Percentiles rank a stretch among this genome's conserved stretches.
Evolutionary conservation across 352 stramenopile genomes (phyloP).

Genomic region (Globisporangium heterothallicum): DNA sequence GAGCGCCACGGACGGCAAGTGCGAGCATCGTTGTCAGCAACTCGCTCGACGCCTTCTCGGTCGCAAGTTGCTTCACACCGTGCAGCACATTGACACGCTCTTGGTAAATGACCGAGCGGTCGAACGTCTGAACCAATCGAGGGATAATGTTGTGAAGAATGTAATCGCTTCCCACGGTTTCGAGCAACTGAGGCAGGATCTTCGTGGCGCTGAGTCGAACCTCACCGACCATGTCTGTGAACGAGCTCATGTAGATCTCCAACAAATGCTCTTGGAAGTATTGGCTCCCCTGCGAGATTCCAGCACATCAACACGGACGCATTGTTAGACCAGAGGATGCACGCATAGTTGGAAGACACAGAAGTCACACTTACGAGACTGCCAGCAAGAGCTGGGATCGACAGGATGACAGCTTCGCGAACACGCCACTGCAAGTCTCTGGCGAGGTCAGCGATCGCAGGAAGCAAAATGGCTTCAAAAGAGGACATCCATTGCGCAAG

Average conservation of each 20-base stretch:
- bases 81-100: conserved; percentile 84
- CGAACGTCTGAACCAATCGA: conserved; percentile 73
- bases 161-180: conserved; percentile 77
- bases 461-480: conserved; percentile 70
- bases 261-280: conserved; percentile 87
- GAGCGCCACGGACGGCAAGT: conserved; percentile 64
- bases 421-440: conserved; percentile 93
- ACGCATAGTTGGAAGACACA: conserved; percentile 16
- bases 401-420: conserved; percentile 87
- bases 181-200: conserved; percentile 68
- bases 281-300: conserved; percentile 36
- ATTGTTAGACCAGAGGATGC: conserved; percentile 14
- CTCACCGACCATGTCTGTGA: conserved; percentile 92
- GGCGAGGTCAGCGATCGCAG: conserved; percentile 88
- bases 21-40: conserved; percentile 55
- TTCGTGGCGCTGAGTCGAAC: conserved; percentile 92
- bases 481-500: conserved; percentile 89
- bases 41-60: conserved; percentile 68
- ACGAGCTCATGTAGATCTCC: conserved; percentile 87
- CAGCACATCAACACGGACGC: conserved; percentile 12
- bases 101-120: conserved; percentile 84
- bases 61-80: conserved; percentile 64
- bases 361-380: conserved; percentile 66
- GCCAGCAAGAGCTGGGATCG: conserved; percentile 88
- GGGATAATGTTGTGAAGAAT: conserved; percentile 81